phyloP scores from a whole-genome alignment of 2,329 filamentous ascomycete species.

The Dryadomyces sulphureus region DNA sequence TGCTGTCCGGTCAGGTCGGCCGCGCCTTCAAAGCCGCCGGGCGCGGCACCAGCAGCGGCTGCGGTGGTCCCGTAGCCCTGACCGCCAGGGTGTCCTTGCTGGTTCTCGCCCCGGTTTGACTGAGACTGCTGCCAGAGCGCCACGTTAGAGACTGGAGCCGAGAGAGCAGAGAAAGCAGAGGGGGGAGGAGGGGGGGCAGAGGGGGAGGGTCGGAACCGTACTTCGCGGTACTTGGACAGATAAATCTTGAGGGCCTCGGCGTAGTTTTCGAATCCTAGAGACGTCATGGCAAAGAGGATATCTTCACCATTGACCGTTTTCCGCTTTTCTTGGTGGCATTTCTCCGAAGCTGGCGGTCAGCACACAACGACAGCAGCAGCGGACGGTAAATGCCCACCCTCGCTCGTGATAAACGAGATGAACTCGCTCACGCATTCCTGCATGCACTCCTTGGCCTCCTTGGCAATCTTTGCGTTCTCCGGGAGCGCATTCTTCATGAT shows the following conservation, averaged over 20 bases:
- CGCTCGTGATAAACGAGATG: slow-evolving; percentile 98
- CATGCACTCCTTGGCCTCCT: slow-evolving; percentile 99
- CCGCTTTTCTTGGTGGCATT: slow-evolving; percentile 97
- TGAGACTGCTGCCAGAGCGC: slow-evolving; percentile 43
- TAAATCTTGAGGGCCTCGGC: slow-evolving; percentile 97
- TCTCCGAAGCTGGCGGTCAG: slow-evolving; percentile 70
- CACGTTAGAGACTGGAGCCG: neutral
- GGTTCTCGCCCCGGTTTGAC: slow-evolving; percentile 52
- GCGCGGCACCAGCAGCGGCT: slow-evolving; percentile 17
- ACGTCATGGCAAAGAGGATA: slow-evolving; percentile 98
- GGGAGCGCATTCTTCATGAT: slow-evolving; percentile 98
- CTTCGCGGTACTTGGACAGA: slow-evolving; percentile 92
- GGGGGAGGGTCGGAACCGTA: slow-evolving; percentile 32
- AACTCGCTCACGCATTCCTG: slow-evolving; percentile 99
- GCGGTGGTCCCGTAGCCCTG: slow-evolving; percentile 34
- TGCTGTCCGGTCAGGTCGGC: slow-evolving; percentile 28
- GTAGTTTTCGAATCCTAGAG: slow-evolving; percentile 96
- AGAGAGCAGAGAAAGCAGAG: neutral
- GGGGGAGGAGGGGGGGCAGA: neutral
- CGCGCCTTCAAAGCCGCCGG: slow-evolving; percentile 24
- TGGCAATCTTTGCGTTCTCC: slow-evolving; percentile 97
- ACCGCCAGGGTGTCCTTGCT: slow-evolving; percentile 33
- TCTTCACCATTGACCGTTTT: slow-evolving; percentile 99
- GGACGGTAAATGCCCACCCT: slow-evolving; percentile 49
- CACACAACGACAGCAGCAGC: neutral